Percentiles rank a stretch among this genome's conserved stretches.
phyloP scores from a whole-genome alignment of 1,284 basidiomycete species.

The Mycena sp. region DNA sequence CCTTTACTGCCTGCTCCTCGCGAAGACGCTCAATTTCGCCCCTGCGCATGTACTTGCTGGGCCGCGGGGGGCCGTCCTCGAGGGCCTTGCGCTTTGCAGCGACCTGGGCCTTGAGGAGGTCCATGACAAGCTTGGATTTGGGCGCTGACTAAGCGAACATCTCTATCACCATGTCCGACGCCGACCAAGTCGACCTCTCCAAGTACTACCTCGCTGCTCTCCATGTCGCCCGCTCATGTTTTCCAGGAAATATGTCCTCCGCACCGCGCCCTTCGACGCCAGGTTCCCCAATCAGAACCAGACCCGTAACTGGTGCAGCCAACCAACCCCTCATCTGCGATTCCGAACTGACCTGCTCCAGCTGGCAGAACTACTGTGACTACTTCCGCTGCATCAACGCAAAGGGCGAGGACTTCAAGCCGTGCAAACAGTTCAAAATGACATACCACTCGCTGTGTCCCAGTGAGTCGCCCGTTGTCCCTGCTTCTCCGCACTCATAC shows the following conservation, averaged over 20 bases:
- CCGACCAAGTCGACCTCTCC: conserved; percentile 50
- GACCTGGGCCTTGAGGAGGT: conserved; percentile 90
- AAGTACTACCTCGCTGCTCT: conserved; percentile 52
- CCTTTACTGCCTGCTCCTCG: conserved; percentile 58
- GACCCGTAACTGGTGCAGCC: conserved; percentile 88
- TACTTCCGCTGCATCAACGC: conserved; percentile 98
- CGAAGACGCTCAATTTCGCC: conserved; percentile 81
- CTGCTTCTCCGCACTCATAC: conserved; percentile 13
- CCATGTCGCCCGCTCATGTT: conserved; percentile 15
- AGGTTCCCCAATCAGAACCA: conserved; percentile 98
- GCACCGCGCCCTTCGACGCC: conserved; percentile 90
- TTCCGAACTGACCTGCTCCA: conserved; percentile 39
- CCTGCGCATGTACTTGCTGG: conserved; percentile 87
- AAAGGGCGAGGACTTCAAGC: conserved; percentile 97
- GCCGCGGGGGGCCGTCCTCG: conserved; percentile 53
- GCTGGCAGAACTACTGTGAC: conserved; percentile 97
- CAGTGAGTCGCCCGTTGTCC: conserved; percentile 68
- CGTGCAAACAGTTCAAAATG: conserved; percentile 99
- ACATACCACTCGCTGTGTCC: conserved; percentile 98
- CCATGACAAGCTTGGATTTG: conserved; percentile 72
- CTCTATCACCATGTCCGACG: conserved; percentile 68
- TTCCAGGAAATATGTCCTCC: conserved; percentile 78
- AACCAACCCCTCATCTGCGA: background rate
- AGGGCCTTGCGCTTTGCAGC: conserved; percentile 85
- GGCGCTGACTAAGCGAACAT: conserved; percentile 34